Conservation (phyloP, 208 protist genomes). For the Crithidia sp. region DNA sequence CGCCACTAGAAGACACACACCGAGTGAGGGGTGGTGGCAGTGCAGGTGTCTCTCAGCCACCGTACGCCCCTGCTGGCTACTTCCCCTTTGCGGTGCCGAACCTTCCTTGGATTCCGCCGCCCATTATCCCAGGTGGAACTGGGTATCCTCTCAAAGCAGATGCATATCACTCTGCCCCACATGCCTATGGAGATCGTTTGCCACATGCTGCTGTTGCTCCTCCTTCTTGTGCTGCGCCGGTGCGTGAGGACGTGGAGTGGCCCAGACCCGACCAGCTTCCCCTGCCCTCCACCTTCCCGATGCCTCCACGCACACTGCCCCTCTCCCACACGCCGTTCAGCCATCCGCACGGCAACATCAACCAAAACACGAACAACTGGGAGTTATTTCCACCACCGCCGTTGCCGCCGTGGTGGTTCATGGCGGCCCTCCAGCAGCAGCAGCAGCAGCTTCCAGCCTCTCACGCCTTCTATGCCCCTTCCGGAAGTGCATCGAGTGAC, state of each 20-base stretch:
- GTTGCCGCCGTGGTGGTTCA: conserved; percentile 30
- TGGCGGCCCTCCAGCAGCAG: not conserved
- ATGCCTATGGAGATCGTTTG: not conserved
- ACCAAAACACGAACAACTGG: not conserved
- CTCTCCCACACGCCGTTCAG: not conserved
- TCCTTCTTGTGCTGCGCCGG: no score
- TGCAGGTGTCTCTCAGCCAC: no score
- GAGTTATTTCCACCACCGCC: conserved; percentile 24
- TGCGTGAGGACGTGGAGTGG: conserved; percentile 27
- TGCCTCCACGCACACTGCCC: conserved; percentile 37
- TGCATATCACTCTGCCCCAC: not conserved
- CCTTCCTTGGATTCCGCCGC: conserved; percentile 45
- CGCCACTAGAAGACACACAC: no score
- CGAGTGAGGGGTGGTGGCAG: no score
- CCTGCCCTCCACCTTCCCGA: conserved; percentile 65
- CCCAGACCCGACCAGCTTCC: conserved; percentile 66
- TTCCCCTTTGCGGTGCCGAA: conserved; percentile 19
- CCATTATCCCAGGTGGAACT: conserved; percentile 25
- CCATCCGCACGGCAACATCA: not conserved
- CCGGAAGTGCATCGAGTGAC: not conserved
- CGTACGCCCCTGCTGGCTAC: no score
- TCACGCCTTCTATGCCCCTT: not conserved
- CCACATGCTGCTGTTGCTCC: no score
- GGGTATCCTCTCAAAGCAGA: not conserved
- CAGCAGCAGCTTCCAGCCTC: not conserved